Base-by-base conservation (phyloP, 306 rosid genomes). In the Castanospermum australe region DNA sequence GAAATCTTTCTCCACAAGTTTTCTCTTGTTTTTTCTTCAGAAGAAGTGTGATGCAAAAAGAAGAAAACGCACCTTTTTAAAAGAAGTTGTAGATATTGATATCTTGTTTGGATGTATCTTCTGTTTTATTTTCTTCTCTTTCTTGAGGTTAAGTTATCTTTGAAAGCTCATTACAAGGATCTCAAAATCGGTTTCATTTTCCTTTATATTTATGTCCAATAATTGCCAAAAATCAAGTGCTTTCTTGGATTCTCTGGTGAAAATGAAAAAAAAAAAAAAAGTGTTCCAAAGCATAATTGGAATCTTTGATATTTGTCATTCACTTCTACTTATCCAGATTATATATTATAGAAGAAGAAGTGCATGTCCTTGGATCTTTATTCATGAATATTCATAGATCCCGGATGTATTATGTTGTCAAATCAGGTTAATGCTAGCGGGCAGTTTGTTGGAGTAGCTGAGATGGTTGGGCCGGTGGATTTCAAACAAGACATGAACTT, bases 381-480 rank as follows among this genome's bases (percentile, higher is more conserved):
- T 66, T 70, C 9, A 64, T 15, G 32, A 67, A 42, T 57, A 20
- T 67, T 74, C 25, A 55, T 45, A 28, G 55, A 59, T 67, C 28
- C 28, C 15, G 4, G 21, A 56, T 75, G 70, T 32, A 52, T 44
- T 52, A 20, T 75, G 75, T 64, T 52, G 17, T 64, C 48, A 59
- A 71, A 36, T 54, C 87, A 94, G 98, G 98, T 94, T 25, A 94
- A 94, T 79, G 87, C 87, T 28, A 94, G 98, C 33, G 84, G 94
- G 32, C 98, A 94, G 85, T 94, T 94, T 84, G 87, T 91, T 28
- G 98, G 98, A 48, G 83, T 92, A 38, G 96, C 98, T 8, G 97
- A 92, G 87, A 94, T 94, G 97, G 38, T 67, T 67, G 98, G 92
- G 33, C 91, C 48, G 2, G 97, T 94, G 32, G 97, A 94, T 86